Base-by-base conservation (phyloP, 2,329 filamentous ascomycete species). In the Curvularia verruculosa region DNA sequence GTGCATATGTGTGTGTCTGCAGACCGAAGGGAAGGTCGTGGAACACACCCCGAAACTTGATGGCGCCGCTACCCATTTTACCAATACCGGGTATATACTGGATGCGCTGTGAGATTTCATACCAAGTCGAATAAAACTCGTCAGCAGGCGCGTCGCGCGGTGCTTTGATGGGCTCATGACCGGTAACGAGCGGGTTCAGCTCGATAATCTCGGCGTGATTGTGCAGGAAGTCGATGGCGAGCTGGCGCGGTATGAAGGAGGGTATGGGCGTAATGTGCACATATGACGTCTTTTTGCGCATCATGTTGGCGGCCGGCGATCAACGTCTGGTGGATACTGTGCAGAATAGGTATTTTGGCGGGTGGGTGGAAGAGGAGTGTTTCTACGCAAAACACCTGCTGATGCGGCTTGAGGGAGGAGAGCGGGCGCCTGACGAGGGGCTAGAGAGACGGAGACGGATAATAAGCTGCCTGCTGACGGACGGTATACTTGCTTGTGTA, bases 111-210 rank as follows among this genome's bases (percentile, higher is more conserved):
- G 79, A 83, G 69, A 90, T 89, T 75, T 90, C 87, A 73, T 90
- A 90, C 88, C 88, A 90, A 28, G 87, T 88, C 60, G 86, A 86
- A 76, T 88, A 90, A 77, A 83, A 90, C 75, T 90, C 88, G 75
- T 90, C 88, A 63, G 86, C 79, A 54, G 85, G 83, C 61, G 87
- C 87, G 76, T 88, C 82, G 76, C 86, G 87, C 26, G 88, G 88
- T 1, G 88, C 86, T 51, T 86, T 80, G 71, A 89, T 88, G 57
- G 85, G 78, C 61, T 85, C 84, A 78, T 87, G 83, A 36, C 79
- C 79, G 57, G 88, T 82, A 26, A 90, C 87, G 48, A 90, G 84
- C 3, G 88, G 88, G 67, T 89, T 89, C 59, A 90, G 78, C 31
- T 85, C 87, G 77, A 90, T 89, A 74, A 90, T 85, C 70, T 90